Base-by-base conservation (phyloP, 208 protist species). In the Crithidia acanthocephali region DNA sequence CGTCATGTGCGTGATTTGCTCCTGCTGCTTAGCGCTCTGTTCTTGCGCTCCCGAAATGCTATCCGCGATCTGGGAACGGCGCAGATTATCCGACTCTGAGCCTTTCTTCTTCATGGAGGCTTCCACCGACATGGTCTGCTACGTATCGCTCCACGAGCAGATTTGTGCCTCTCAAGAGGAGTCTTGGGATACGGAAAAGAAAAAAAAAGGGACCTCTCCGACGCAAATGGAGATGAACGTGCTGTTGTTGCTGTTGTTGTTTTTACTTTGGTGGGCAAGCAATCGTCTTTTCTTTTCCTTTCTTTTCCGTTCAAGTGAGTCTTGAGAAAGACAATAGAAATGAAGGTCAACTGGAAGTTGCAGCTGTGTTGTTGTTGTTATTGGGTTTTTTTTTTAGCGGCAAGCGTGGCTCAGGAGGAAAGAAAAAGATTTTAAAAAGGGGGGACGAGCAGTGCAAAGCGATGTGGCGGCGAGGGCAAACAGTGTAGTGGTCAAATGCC, bases 21-120 rank as follows among this genome's bases (percentile, higher is more conserved):
- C 90, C 68, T 92, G 74, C 71, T 98, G 94, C 23, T 79, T 82
- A 33, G 59, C 40, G 8, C 82, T 80, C 68, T 97, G 88, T 16
- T 70, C 67, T 64, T 97, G 86, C 6, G 73, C 83, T 23, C 67
- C 15, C 18, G 87, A 42, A 62, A 95, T 96, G 60, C 55, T 60
- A 22, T 85, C 83, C 20, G 68, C 76, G 30, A 96, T 55, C 73
- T 85, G 67, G 10, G 89, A 93, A 44, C 86, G 90, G 68, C 89
- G 92, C 47, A 83, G 57, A 18, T 47, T 57, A 55, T 90, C 85
- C 9, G 52, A 28, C 76, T 79, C 83, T 15, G 72, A 68, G 20
- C 25, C 65, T 44, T 78, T 78, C 65, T 61, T 72, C 37, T 52
- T 66, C 50, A 47, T 27, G 0, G 71, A 56, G 0, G 62, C n/a